Percentiles rank a stretch among this genome's conserved stretches.
phyloP scores from a whole-genome alignment of 805 yeast genomes.

The Wickerhamiella occidentalis region DNA sequence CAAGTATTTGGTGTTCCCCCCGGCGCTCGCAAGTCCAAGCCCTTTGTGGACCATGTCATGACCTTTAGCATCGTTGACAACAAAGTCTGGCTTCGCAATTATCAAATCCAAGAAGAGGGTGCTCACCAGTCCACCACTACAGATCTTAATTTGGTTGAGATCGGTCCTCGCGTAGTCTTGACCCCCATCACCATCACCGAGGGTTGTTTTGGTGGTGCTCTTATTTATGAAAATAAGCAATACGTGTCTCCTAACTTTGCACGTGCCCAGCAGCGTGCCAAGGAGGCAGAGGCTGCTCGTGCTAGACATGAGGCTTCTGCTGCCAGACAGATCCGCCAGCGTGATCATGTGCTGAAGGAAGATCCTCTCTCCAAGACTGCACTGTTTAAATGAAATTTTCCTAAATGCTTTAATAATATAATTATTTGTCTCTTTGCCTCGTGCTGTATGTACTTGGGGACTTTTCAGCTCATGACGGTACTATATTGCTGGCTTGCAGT shows the following conservation, averaged over 20 bases:
- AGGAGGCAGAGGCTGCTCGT: constrained; percentile 68
- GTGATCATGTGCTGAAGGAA: constrained; percentile 56
- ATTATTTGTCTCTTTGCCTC: not conserved
- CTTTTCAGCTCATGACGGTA: no score
- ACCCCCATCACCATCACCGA: constrained; percentile 84
- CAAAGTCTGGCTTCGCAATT: constrained; percentile 91
- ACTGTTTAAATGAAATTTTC: constrained; percentile 41
- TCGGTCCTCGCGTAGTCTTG: constrained; percentile 92
- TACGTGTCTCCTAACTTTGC: constrained; percentile 92
- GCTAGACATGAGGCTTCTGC: constrained; percentile 68
- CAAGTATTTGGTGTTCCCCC: constrained; percentile 95
- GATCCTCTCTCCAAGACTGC: constrained; percentile 77
- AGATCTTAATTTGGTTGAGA: constrained; percentile 74
- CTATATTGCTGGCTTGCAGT: no score
- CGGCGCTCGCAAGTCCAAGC: constrained; percentile 79
- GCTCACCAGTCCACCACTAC: constrained; percentile 31
- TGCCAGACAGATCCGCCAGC: constrained; percentile 59
- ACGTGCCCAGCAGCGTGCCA: constrained; percentile 74
- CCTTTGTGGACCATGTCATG: constrained; percentile 90
- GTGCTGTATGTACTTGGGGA: no score
- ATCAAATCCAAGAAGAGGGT: constrained; percentile 66
- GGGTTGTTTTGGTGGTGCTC: constrained; percentile 96
- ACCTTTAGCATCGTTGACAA: constrained; percentile 85
- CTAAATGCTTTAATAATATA: not conserved
- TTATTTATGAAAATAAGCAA: constrained; percentile 92